Evolutionary conservation across 176 grass and related monocot species (phyloP), one percentile per base, ranked within the genome.

Genomic region (bread wheat (Triticum aestivum)): DNA sequence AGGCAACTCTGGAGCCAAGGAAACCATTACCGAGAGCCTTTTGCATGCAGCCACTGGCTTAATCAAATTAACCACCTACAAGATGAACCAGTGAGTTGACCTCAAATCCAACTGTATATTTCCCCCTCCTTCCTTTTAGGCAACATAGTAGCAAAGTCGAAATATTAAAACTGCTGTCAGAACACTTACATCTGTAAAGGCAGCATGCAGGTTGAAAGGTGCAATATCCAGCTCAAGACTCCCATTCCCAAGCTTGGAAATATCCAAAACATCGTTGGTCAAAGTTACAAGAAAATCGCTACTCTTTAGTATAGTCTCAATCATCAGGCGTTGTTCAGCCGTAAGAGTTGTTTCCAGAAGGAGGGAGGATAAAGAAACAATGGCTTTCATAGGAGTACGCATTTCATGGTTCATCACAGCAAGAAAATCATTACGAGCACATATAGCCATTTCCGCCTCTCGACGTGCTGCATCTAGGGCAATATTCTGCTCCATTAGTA

Each of bases 381-480:
- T 90, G 86, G 93, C 89, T 72, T 84, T 80, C 93, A 93, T 95
- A 37, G 95, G 95, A 58, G 89, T 98, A 35, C 79, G 84, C 91
- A 95, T 98, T 87, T 98, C 95, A 79, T 95, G 93, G 83, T 98
- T 98, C 95, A 98, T 95, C 61, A 98, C 95, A 58, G 95, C 88
- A 76, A 98, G 86, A 88, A 98, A 95, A 90, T 95, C 93, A 65
- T 93, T 95, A 33, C 95, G 86, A 42, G 95, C 93, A 73, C 93
- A 92, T 27, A 98, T 95, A 26, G 91, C 95, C 93, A 91, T 98
- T 85, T 98, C 93, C 15, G 91, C 95, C 64, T 98, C 93, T 61
- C 32, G 83, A 10, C 95, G 91, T 72, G 95, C 95, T 67, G 80
- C 38, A 54, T 98, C 88, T 4, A 98, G 86, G 63, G 95, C 95